Evolutionary conservation across 1,284 basidiomycete genomes (phyloP), one percentile per base, ranked within the genome.

Genomic region (Trametes pubescens): DNA sequence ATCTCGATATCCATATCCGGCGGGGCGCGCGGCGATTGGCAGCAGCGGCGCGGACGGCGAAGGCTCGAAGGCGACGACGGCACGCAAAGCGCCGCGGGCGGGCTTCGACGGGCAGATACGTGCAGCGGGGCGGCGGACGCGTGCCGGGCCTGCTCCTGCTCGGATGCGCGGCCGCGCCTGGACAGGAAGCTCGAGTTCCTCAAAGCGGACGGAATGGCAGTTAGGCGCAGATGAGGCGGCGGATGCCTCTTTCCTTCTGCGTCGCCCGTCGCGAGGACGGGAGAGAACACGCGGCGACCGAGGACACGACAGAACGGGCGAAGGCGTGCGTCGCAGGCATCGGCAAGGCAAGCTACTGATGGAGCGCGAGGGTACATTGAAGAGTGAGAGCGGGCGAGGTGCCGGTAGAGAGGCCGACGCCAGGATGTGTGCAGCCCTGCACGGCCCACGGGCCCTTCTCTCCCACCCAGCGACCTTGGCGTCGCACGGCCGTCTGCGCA

Each of bases 211-310:
- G 16, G 48, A 11, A 10, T 51, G 35, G 26, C 49, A 47, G 43
- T 18, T 59, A 24, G 58, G 32, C 58, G 51, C 29, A 59, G 46
- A 52, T 52, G 58, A 53, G 14, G 56, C 56, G 26, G 37, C 37
- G 37, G 14, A 11, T 38, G 51, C 58, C 51, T 58, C 35, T 51
- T 43, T 24, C 26, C 32, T 18, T 34, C 8, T n/a, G 2, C 29
- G 49, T 40, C n/a, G 14, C 4, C 56, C 48, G 56, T 43, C 35
- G 48, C 48, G 48, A 32, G 10, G 29, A 2, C 18, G 16, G 16
- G 40, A n/a, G 37, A 38, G 37, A 38, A 38, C 37, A 16, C 37
- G 37, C 37, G 37, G 37, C 10, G 37, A 5, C 11, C 37, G 14
- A 38, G 11, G 37, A 38, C 34, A 38, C 37, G 5, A 16, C 37